phyloP scores from a whole-genome alignment of 2,329 filamentous ascomycete genomes.

The Rachicladosporium sp. region DNA sequence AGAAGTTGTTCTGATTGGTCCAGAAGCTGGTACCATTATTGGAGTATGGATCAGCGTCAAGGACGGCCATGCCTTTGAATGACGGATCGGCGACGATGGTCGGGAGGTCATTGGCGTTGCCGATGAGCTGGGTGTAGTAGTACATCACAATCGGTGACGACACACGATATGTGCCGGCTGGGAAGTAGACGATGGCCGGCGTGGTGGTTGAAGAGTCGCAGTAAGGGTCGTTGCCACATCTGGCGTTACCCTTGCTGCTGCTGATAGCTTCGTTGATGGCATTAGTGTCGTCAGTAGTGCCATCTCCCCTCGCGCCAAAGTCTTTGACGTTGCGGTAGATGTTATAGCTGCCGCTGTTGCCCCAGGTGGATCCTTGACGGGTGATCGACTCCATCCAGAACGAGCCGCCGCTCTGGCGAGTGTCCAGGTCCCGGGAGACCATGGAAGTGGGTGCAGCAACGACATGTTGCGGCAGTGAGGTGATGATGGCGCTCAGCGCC shows the following conservation, averaged over 20 bases:
- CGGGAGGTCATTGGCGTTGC: slow-evolving; percentile 60
- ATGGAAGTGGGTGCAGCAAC: slow-evolving; percentile 6
- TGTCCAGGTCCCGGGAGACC: background rate
- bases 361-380: slow-evolving; percentile 53
- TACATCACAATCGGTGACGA: slow-evolving; percentile 67
- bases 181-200: slow-evolving; percentile 85
- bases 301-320: slow-evolving; percentile 41
- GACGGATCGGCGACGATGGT: slow-evolving; percentile 39
- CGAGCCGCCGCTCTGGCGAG: slow-evolving; percentile 3
- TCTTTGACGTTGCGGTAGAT: slow-evolving; percentile 39
- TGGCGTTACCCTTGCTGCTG: slow-evolving; percentile 59
- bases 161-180: slow-evolving; percentile 72
- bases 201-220: slow-evolving; percentile 74
- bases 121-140: slow-evolving; percentile 90
- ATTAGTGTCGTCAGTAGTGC: slow-evolving; percentile 66
- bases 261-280: slow-evolving; percentile 79
- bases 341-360: slow-evolving; percentile 48
- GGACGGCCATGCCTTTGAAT: slow-evolving; percentile 76
- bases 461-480: slow-evolving; percentile 2
- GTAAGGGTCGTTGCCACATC: slow-evolving; percentile 53
- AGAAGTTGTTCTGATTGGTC: slow-evolving; percentile 45
- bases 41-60: slow-evolving; percentile 79
- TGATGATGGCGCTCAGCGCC: slow-evolving; percentile 19
- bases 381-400: slow-evolving; percentile 15
- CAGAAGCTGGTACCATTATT: slow-evolving; percentile 38